A percentile compares a stretch with the other conserved stretches of the same genome.
These are phyloP conservation scores for Exophiala sp. DNA, from an alignment of 2,329 filamentous ascomycete species.

Conservation along the genomic window DNA sequence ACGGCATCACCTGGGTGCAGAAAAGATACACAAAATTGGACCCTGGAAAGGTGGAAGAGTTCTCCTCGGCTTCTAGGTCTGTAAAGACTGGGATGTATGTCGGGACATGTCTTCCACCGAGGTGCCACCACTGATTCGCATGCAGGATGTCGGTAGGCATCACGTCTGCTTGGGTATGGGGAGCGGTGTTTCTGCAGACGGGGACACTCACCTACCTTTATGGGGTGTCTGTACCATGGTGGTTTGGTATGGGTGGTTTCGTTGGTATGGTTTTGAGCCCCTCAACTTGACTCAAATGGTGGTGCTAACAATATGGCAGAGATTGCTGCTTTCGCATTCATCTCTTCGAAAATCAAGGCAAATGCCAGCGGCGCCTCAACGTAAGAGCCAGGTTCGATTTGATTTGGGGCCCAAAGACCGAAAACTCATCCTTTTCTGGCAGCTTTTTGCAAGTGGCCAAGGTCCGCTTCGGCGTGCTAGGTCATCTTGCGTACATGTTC, in stretches of 20 bases:
- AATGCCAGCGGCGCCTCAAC: slow-evolving; percentile 35
- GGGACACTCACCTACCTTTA: slow-evolving; percentile 74
- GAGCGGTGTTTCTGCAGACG: slow-evolving; percentile 51
- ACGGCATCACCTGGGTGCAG: slow-evolving; percentile 37
- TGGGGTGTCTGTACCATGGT: slow-evolving; percentile 59
- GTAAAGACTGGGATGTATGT: slow-evolving; percentile 33
- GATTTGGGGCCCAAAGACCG: not conserved
- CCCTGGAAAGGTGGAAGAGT: slow-evolving; percentile 30
- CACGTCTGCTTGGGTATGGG: slow-evolving; percentile 81
- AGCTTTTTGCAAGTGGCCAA: slow-evolving; percentile 64
- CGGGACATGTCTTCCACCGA: slow-evolving; percentile 67
- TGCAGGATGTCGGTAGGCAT: slow-evolving; percentile 76
- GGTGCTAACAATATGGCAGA: not conserved
- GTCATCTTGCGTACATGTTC: slow-evolving; percentile 72
- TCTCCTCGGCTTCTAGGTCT: slow-evolving; percentile 8
- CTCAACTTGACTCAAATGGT: not conserved
- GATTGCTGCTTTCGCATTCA: slow-evolving; percentile 69
- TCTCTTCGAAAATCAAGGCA: slow-evolving; percentile 47
- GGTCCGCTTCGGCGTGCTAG: slow-evolving; percentile 67
- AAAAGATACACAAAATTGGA: slow-evolving; percentile 28
- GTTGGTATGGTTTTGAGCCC: slow-evolving; percentile 60
- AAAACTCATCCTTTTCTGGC: not conserved
- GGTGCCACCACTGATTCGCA: slow-evolving; percentile 78
- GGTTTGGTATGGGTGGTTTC: slow-evolving; percentile 64
- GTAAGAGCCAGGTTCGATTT: slow-evolving; percentile 45